Base-by-base conservation (phyloP, 129 eudicot species). In the Apium graveolens region DNA sequence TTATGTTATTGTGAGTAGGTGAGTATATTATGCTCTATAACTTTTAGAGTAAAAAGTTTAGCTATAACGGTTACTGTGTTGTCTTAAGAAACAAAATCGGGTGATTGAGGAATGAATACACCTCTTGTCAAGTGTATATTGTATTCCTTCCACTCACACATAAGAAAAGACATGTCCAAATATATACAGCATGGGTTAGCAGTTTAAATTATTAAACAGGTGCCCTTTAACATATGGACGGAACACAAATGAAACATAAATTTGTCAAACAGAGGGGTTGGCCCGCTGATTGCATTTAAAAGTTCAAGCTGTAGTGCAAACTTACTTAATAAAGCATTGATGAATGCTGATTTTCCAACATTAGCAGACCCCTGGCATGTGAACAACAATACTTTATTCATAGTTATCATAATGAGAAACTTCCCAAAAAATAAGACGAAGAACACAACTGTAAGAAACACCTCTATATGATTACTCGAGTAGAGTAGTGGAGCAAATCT, bases 331-430 rank as follows among this genome's bases (percentile, higher is more conserved):
- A 86, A 24, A 14, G 99, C 99, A 86, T 89, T 95, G 80, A 95
- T 95, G 82, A 95, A 95, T 48, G 99, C 99, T 21, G 99, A 95
- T 86, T 95, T 95, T 68, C 99, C 99, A 48, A 95, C 99, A 86
- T 95, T 95, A 60, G 99, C 99, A 32, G 97, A 89, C 63, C 99
- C 99, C 99, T 95, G 86, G 84, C 62, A 57, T 78, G 83, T 65
- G 82, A 76, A 63, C 60, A 74, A 27, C 79, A 84, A 81, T 66
- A 31, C 38, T 71, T 65, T 82, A 75, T 31, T 41, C 26, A 14
- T 57, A 53, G 21, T 75, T 18, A 21, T 77, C 42, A 38, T 37
- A 69, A 49, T 43, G 11, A 55, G 70, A 27, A 12, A 62, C 29
- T 62, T 62, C 3, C 4, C 32, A 4, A 38, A 38, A 38, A 38